Base-by-base conservation (phyloP, 345 rosid species). In the Excoecaria agallocha region DNA sequence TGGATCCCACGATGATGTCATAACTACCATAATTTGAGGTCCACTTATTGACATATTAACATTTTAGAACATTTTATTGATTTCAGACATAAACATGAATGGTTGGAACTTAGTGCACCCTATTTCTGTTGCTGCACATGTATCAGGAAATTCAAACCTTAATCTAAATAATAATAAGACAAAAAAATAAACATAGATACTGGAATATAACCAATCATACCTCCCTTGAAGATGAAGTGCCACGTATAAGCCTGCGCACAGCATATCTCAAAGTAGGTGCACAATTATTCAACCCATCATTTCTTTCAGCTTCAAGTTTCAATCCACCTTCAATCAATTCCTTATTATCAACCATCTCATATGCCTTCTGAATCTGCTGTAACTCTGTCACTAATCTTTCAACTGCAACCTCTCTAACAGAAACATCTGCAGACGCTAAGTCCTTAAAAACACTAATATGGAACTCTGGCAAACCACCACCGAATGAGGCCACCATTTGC, bases 201-300 rank as follows among this genome's bases (percentile, higher is more conserved):
- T n/a, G 50, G 16, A 60, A 55, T 39, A 8, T 30, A 66, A 38
- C 38, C 3, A 66, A 57, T 51, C 82, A 69, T 72, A 93, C 99
- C 97, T 93, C 97, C 81, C 98, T 88, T 4, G 99, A 90, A 1
- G 99, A 95, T 62, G 98, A 95, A 82, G 87, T 92, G 15, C 99
- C 99, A 3, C 94, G 96, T 56, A 95, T 84, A 41, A 95, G 93
- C 81, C 99, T 90, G 8, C 97, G 89, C 8, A 93, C 69, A 58
- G 98, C 94, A 72, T 95, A 93, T 80, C 96, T 85, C 52, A 95
- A 62, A 57, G 94, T 88, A 3, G 98, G 96, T 0, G 96, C 99
- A 80, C 96, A 91, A 56, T 86, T 77, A 78, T 86, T 84, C 83
- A 95, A 84, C 16, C 99, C 99, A 62, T 90, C 98, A 81, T 95